These are phyloP conservation scores for Chalciporus sphaerocephalus DNA, from an alignment of 768 basidiomycete species.

Conservation along the genomic window DNA sequence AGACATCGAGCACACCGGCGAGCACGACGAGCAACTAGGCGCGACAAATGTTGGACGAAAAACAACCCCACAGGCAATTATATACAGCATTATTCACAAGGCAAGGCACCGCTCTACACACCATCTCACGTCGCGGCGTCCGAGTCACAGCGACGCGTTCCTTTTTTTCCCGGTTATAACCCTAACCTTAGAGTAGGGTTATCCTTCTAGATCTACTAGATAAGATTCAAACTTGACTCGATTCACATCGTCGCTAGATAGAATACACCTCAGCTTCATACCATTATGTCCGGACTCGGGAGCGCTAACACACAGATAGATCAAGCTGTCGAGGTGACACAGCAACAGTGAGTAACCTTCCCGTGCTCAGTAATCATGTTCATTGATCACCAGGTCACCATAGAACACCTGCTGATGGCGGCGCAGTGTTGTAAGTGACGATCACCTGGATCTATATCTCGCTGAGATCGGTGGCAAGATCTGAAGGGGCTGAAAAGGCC, in stretches of 20 bases:
- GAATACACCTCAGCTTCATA: not conserved
- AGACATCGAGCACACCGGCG: not conserved
- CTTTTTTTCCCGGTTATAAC: not conserved
- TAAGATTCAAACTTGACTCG: constrained; percentile 28
- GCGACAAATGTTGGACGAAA: too few relatives aligned
- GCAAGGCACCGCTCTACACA: not conserved
- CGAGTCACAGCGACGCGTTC: not conserved
- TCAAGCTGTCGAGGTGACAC: not conserved
- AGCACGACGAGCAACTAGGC: too few relatives aligned
- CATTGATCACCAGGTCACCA: not conserved
- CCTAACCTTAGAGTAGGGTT: constrained; percentile 21
- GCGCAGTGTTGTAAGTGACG: constrained; percentile 10
- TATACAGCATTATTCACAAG: not conserved
- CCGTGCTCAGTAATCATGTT: not conserved
- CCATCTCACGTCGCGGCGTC: not conserved
- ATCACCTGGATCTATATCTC: not conserved
- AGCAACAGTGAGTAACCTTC: constrained; percentile 5
- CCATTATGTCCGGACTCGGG: constrained; percentile 15
- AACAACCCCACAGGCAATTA: not conserved
- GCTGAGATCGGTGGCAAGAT: constrained; percentile 12
- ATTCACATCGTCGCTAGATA: too few relatives aligned
- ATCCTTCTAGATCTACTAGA: constrained; percentile 4
- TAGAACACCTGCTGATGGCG: constrained; percentile 11
- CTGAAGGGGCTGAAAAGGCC: constrained; percentile 22
- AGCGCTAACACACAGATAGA: not conserved